phyloP scores from a whole-genome alignment of 495 filamentous ascomycete species.

The Ramalina intermedia region DNA sequence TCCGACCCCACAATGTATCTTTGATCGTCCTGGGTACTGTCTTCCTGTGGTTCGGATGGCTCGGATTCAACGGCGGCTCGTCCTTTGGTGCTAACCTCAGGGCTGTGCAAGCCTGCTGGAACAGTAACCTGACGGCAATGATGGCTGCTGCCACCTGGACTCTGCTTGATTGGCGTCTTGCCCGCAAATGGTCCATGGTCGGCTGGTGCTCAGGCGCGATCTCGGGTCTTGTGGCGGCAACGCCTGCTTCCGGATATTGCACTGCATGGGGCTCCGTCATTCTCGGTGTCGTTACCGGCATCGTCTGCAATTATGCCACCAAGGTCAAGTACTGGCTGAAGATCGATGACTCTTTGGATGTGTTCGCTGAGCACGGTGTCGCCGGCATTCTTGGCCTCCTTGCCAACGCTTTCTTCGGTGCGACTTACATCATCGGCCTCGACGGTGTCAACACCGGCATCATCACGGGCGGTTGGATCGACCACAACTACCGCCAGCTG shows the following conservation, averaged over 20 bases:
- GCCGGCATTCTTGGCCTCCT: slow-evolving; percentile 85
- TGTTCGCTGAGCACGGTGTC: slow-evolving; percentile 94
- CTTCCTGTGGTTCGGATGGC: slow-evolving; percentile 96
- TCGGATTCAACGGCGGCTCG: slow-evolving; percentile 97
- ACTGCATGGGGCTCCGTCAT: slow-evolving; percentile 80
- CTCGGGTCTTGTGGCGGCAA: slow-evolving; percentile 78
- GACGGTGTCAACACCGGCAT: slow-evolving; percentile 80
- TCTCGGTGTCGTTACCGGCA: slow-evolving; percentile 69
- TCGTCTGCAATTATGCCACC: slow-evolving; percentile 85
- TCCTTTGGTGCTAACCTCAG: slow-evolving; percentile 94
- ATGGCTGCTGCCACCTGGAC: slow-evolving; percentile 83
- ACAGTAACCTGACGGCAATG: slow-evolving; percentile 81
- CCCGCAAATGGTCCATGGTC: slow-evolving; percentile 97
- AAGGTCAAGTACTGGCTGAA: slow-evolving; percentile 95
- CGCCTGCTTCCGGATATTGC: slow-evolving; percentile 78
- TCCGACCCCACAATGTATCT: slow-evolving; percentile 93
- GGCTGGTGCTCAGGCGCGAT: slow-evolving; percentile 96
- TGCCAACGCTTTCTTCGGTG: slow-evolving; percentile 85
- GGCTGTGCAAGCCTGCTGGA: slow-evolving; percentile 94
- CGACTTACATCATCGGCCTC: slow-evolving; percentile 79
- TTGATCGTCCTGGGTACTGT: slow-evolving; percentile 90
- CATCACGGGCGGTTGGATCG: slow-evolving; percentile 63
- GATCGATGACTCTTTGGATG: slow-evolving; percentile 95
- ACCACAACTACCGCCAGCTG: slow-evolving; percentile 77
- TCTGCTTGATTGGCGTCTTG: slow-evolving; percentile 84